These are phyloP conservation scores for Ophiostoma perfectum DNA, from an alignment of 2,329 filamentous ascomycete genomes.

Conservation along the genomic window DNA sequence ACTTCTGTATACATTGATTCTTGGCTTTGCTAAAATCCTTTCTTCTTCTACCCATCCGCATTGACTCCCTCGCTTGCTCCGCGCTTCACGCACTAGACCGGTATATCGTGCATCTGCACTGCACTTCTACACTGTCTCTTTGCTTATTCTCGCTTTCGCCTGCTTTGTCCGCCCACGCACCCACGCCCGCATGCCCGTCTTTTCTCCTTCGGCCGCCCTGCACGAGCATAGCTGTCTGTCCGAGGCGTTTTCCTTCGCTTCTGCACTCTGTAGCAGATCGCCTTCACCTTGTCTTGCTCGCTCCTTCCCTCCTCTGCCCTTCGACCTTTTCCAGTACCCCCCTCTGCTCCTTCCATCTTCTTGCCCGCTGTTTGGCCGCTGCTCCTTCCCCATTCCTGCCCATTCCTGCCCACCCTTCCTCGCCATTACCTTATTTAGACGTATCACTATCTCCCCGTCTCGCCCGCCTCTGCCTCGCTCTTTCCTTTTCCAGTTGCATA, in stretches of 20 bases:
- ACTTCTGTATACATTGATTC: too few species aligned
- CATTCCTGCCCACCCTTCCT: neutral
- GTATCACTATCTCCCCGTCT: neutral
- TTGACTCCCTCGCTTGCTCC: neutral
- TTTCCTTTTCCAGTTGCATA: neutral
- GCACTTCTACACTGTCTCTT: neutral
- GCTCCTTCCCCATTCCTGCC: neutral
- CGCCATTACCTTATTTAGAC: neutral
- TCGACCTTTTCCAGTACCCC: neutral
- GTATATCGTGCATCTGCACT: neutral
- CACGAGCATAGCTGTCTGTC: too few species aligned
- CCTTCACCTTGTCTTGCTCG: neutral
- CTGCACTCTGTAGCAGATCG: too few species aligned
- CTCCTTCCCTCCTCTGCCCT: neutral
- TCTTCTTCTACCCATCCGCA: neutral
- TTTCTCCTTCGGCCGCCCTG: too few species aligned
- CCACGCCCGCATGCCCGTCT: too few species aligned
- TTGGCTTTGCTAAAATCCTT: too few species aligned
- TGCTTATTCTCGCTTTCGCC: too few species aligned
- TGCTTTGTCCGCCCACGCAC: too few species aligned
- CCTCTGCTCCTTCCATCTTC: neutral
- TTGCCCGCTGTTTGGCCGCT: neutral
- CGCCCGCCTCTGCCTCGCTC: neutral
- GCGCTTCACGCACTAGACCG: neutral
- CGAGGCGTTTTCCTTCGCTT: too few species aligned